phyloP scores from a whole-genome alignment of 257 asterid species.

The Penstemon barbatus region DNA sequence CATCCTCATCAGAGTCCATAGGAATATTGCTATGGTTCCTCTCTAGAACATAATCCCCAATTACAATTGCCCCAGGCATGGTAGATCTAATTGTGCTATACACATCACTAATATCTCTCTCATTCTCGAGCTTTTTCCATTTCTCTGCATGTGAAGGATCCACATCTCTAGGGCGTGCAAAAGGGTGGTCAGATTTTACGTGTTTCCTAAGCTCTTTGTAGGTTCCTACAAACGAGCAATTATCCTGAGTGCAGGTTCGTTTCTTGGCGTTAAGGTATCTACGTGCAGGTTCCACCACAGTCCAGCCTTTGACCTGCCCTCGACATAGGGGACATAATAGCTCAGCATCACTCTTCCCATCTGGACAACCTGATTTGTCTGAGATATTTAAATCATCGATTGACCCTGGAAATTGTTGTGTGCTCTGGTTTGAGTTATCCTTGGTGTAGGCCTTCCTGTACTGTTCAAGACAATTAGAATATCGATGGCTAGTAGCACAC shows the following conservation, averaged over 20 bases:
- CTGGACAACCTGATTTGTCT: constrained; percentile 28
- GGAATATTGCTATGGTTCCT: constrained; percentile 28
- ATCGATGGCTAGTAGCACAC: constrained; percentile 67
- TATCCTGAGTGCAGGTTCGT: constrained; percentile 64
- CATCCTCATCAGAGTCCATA: constrained; percentile 26
- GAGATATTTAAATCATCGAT: constrained; percentile 22
- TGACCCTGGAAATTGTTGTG: constrained; percentile 9
- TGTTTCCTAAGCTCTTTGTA: constrained; percentile 60
- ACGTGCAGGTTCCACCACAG: constrained; percentile 67
- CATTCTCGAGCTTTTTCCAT: constrained; percentile 71
- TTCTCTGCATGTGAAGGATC: constrained; percentile 60
- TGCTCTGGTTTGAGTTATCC: constrained; percentile 25
- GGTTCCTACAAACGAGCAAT: constrained; percentile 56
- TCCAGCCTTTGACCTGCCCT: constrained; percentile 77
- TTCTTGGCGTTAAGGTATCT: constrained; percentile 55
- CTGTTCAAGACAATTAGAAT: constrained; percentile 73
- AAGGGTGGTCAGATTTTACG: constrained; percentile 57
- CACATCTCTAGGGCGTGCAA: constrained; percentile 58
- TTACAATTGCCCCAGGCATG: constrained; percentile 70
- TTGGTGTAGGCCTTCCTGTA: constrained; percentile 56
- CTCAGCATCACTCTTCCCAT: constrained; percentile 35
- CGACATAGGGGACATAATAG: constrained; percentile 73
- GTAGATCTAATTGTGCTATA: constrained; percentile 65
- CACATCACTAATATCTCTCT: constrained; percentile 55
- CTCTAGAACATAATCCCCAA: constrained; percentile 75